Percentiles rank a stretch among this genome's conserved stretches.
Evolutionary conservation across 2,329 filamentous ascomycete genomes (phyloP).

Genomic region (Epichloe amarillans): DNA sequence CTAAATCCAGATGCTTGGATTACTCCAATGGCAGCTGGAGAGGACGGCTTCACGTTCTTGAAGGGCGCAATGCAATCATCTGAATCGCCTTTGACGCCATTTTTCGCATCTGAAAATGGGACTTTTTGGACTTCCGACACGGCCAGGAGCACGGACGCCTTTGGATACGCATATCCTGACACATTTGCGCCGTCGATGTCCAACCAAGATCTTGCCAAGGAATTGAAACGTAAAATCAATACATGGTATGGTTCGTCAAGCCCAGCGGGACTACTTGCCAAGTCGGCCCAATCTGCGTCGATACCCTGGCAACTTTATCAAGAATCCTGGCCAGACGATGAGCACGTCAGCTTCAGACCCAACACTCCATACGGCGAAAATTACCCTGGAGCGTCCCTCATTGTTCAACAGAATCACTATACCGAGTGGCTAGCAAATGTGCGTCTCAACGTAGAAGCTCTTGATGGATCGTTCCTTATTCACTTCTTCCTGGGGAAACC

Average conservation of each 20-base stretch:
- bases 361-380: conserved; percentile 15
- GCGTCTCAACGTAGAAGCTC: conserved; percentile 43
- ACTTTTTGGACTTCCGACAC: conserved; percentile 58
- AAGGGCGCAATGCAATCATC: conserved; percentile 40
- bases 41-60: conserved; percentile 47
- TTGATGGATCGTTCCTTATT: conserved; percentile 47
- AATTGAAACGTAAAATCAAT: conserved; percentile 38
- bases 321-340: neutral
- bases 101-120: conserved; percentile 43
- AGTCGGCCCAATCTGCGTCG: neutral
- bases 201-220: conserved; percentile 16
- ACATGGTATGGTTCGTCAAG: conserved; percentile 24
- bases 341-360: conserved; percentile 6
- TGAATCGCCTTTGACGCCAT: conserved; percentile 51
- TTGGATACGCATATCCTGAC: conserved; percentile 68
- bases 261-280: conserved; percentile 11
- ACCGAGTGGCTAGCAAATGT: conserved; percentile 59
- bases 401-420: conserved; percentile 30
- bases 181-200: conserved; percentile 19
- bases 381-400: conserved; percentile 12
- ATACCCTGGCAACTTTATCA: neutral
- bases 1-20: conserved; percentile 58
- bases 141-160: conserved; percentile 42
- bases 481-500: conserved; percentile 54
- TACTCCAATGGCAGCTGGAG: conserved; percentile 37